Evolutionary conservation across 2,329 filamentous ascomycete genomes (phyloP).

Genomic region (Pseudogymnoascus sp.): DNA sequence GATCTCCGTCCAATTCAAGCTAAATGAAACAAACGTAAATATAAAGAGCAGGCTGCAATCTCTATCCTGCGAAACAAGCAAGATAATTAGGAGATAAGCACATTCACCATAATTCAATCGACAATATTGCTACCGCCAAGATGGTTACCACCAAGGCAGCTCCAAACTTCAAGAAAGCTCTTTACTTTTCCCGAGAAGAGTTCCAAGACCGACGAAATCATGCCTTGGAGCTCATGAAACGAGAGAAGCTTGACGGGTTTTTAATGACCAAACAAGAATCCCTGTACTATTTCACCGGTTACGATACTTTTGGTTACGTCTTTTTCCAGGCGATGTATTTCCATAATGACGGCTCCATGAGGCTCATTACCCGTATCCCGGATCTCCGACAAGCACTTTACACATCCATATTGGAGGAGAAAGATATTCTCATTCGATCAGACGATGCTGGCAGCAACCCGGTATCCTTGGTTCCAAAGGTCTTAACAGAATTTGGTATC

Average conservation of each 20-base stretch:
- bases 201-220: conserved; percentile 22
- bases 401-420: conserved; percentile 23
- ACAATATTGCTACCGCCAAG: not conserved
- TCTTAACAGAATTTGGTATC: conserved; percentile 27
- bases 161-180: conserved; percentile 27
- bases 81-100: not conserved
- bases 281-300: conserved; percentile 28
- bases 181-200: conserved; percentile 25
- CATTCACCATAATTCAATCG: not conserved
- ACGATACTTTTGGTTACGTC: conserved; percentile 32
- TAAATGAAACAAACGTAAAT: not conserved
- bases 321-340: conserved; percentile 34
- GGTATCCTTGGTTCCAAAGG: conserved; percentile 26
- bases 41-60: not conserved
- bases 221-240: conserved; percentile 25
- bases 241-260: conserved; percentile 31
- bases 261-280: conserved; percentile 32
- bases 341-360: conserved; percentile 29
- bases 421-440: conserved; percentile 19
- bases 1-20: not conserved
- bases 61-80: not conserved
- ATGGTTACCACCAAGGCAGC: conserved; percentile 18
- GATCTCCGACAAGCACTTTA: conserved; percentile 31
- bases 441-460: conserved; percentile 28
- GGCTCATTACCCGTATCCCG: conserved; percentile 27